Evolutionary conservation across 2,329 filamentous ascomycete species (phyloP).

Genomic region (Ceratocystis lukuohia): DNA sequence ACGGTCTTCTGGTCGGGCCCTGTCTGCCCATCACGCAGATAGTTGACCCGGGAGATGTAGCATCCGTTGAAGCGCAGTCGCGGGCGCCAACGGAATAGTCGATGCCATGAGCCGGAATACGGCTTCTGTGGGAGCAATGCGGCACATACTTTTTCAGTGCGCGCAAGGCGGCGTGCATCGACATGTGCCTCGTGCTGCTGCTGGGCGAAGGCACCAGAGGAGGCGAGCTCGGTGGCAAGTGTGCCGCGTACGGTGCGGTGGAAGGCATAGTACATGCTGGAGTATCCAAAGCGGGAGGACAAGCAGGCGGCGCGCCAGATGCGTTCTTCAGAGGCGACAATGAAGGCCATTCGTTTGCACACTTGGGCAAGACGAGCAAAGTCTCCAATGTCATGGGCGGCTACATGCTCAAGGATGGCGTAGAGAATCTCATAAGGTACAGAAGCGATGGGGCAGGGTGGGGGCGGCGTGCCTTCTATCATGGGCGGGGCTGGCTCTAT

Average conservation of each 20-base stretch:
- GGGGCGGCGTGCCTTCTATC: conserved; percentile 57
- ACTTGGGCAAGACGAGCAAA: conserved; percentile 66
- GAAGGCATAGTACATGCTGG: conserved; percentile 70
- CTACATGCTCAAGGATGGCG: conserved; percentile 62
- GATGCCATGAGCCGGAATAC: conserved; percentile 43
- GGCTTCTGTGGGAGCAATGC: conserved; percentile 29
- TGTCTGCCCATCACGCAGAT: conserved; percentile 67
- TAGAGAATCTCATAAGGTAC: conserved; percentile 76
- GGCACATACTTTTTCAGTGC: conserved; percentile 17
- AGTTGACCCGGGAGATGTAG: conserved; percentile 96
- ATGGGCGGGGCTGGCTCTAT: conserved; percentile 56
- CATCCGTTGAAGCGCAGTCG: conserved; percentile 87
- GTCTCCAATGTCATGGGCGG: conserved; percentile 58
- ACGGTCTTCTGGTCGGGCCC: conserved; percentile 60
- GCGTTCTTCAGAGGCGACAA: conserved; percentile 68
- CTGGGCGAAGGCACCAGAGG: conserved; percentile 20
- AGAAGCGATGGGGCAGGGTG: conserved; percentile 63
- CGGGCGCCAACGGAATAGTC: conserved; percentile 69
- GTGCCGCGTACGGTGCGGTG: conserved; percentile 37
- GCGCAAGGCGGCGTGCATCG: conserved; percentile 19
- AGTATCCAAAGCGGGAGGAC: conserved; percentile 61
- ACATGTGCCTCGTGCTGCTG: conserved; percentile 25
- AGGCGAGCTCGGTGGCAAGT: not conserved
- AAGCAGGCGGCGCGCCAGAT: conserved; percentile 73
- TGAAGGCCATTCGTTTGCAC: conserved; percentile 75